Evolutionary conservation across 805 yeast species (phyloP), one percentile per base, ranked within the genome.

Genomic region (Candida ovalis): DNA sequence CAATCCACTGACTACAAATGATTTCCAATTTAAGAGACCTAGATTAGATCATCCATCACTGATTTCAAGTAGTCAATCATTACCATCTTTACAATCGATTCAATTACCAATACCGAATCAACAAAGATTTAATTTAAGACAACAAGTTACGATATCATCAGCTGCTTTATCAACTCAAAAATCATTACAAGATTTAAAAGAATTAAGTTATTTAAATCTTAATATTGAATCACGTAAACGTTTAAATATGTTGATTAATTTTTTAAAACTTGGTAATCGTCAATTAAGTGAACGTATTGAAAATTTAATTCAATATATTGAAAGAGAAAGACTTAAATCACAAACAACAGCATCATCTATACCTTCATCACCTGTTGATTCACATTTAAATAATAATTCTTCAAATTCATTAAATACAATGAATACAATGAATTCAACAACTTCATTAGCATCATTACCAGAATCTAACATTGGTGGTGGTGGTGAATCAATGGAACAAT

Each of bases 241-340:
- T 54, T 62, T 90, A 42, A 82, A 86, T 33, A 86, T 92, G 60
- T 81, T 96, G 58, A 73, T 91, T 42, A 91, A 89, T 56, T 73
- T 91, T 45, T 71, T 90, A 47, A 84, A 85, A 60, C 72, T 88
- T 43, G 97, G 97, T 3, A 90, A 88, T 59, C 81, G 80, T 48
- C 88, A 85, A 57, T 73, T 90, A 28, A 82, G 84, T 42, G 72
- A 77, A 42, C 81, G 88, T 54, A 86, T 90, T 18, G 74, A 73
- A 46, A 75, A 74, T 49, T 70, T 90, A 27, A 62, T 67, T 40
- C 55, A 62, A 12, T 48, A 56, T 17, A 62, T 67, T 24, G 69
- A 65, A 44, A 47, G 46, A 3, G 61, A 62, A 43, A 53, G 56
- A 27, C 50, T 54, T 25, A 49, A 37, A n/a, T 18, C 17, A 13